Conservation (phyloP, 768 basidiomycete genomes). For the Panaeolus cyanescens region DNA sequence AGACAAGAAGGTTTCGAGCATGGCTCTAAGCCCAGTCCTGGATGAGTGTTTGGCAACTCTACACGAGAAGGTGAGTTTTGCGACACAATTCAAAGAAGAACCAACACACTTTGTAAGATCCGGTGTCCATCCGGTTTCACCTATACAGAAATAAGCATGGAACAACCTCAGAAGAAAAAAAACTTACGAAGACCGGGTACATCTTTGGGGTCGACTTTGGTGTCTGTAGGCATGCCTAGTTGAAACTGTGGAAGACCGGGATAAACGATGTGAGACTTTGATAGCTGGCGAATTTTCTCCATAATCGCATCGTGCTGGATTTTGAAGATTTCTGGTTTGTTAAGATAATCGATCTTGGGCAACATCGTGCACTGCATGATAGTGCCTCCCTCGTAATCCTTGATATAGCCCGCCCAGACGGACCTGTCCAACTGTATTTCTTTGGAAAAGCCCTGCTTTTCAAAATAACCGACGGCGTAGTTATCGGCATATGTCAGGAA, state of each 20-base stretch:
- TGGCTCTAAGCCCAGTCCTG: constrained; percentile 61
- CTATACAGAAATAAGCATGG: constrained; percentile 37
- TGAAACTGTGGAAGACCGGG: constrained; percentile 78
- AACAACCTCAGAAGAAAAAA: constrained; percentile 1
- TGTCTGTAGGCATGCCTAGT: constrained; percentile 49
- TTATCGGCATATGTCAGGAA: constrained; percentile 99
- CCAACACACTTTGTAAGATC: constrained; percentile 69
- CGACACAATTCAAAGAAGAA: background rate
- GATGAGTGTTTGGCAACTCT: constrained; percentile 11
- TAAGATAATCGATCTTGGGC: constrained; percentile 87
- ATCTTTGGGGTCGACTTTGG: constrained; percentile 68
- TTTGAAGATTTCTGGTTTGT: constrained; percentile 72
- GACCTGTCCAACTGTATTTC: constrained; percentile 92
- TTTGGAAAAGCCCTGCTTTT: constrained; percentile 98
- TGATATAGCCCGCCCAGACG: constrained; percentile 98
- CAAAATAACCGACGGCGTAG: constrained; percentile 98
- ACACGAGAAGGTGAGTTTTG: background rate
- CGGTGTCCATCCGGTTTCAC: constrained; percentile 91
- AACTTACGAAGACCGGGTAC: constrained; percentile 85
- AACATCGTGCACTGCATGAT: constrained; percentile 99
- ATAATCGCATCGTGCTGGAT: constrained; percentile 90
- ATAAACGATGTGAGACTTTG: constrained; percentile 84
- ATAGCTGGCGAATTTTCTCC: constrained; percentile 84
- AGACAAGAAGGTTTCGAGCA: constrained; percentile 65
- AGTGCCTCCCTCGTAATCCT: constrained; percentile 98